Base-by-base conservation (phyloP, 345 rosid species). In the Triadica sebifera region DNA sequence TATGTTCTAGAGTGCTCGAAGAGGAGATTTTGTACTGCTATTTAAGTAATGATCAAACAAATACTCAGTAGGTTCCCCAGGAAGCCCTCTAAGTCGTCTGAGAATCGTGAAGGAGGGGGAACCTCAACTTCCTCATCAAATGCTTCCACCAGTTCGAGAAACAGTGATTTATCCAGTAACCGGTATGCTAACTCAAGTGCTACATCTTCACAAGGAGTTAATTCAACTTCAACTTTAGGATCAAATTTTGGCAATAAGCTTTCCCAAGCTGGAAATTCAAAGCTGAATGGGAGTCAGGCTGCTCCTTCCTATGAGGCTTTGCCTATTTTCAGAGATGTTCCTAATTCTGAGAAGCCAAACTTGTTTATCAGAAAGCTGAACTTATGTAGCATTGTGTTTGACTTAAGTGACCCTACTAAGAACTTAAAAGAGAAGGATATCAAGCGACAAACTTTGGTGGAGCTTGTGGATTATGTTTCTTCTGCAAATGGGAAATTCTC, bases 321-420 rank as follows among this genome's bases (percentile, higher is more conserved):
- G 79, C 96, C 98, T 19, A 83, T 89, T 80, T 90, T 93, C 72
- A 90, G 81, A 57, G 96, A 93, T 70, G 94, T 90, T 81, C 81
- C 90, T 12, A 83, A 67, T 58, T 76, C 94, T 0, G 96, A 93
- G 85, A 93, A 86, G 84, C 89, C 86, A 43, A 87, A 79, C 77
- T 79, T 90, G 75, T 87, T 90, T 51, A 78, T 89, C 39, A 72
- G 84, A 59, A 93, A 93, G 76, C 57, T 87, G 80, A 81, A 74
- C 74, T 68, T 87, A 78, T 93, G 98, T 75, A 89, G 93, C 51
- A 78, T 80, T 52, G 81, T 85, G n/a, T 89, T 89, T 75, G 93
- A 92, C 66, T 92, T 92, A 75, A 78, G 68, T 59, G 91, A 90
- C 75, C 87, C 87, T 0, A 82, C 91, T 2, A 92, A 88, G 86